Conservation (phyloP, 495 filamentous ascomycete species). For the Aspergillus bridgeri region DNA sequence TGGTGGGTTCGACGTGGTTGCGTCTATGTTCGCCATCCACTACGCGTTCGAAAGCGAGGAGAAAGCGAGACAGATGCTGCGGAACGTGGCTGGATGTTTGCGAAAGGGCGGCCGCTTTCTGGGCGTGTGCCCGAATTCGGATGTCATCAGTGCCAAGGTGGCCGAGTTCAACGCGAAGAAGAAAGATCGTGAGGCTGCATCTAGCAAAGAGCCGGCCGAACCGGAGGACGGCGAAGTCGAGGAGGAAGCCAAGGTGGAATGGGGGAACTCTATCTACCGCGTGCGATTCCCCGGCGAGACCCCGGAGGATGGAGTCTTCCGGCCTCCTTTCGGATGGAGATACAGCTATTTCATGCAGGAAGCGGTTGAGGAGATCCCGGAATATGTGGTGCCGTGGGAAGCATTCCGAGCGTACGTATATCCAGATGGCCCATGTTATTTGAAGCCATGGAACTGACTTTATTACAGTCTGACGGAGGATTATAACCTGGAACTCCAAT, state of each 20-base stretch:
- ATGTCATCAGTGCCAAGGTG: conserved; percentile 70
- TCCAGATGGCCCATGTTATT: not conserved
- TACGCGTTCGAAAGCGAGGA: conserved; percentile 93
- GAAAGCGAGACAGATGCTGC: conserved; percentile 86
- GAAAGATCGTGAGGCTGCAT: conserved; percentile 40
- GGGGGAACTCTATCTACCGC: conserved; percentile 90
- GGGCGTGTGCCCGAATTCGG: conserved; percentile 89
- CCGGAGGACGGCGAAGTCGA: conserved; percentile 51
- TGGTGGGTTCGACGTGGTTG: conserved; percentile 91
- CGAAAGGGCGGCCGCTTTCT: conserved; percentile 94
- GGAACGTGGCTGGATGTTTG: conserved; percentile 82
- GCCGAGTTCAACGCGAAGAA: conserved; percentile 60
- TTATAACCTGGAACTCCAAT: conserved; percentile 92
- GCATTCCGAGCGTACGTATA: conserved; percentile 73
- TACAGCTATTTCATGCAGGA: conserved; percentile 95
- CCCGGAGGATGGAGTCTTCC: conserved; percentile 72
- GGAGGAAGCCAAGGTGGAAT: conserved; percentile 57
- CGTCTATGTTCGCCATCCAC: conserved; percentile 99
- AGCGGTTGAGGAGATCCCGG: conserved; percentile 91
- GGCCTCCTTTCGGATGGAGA: conserved; percentile 94
- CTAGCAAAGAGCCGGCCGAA: conserved; percentile 24
- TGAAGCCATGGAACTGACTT: conserved; percentile 19
- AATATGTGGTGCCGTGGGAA: conserved; percentile 98
- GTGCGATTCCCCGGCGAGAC: conserved; percentile 81
- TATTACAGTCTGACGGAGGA: conserved; percentile 75